phyloP scores from a whole-genome alignment of 306 rosid species.

The Nissolia schottii region DNA sequence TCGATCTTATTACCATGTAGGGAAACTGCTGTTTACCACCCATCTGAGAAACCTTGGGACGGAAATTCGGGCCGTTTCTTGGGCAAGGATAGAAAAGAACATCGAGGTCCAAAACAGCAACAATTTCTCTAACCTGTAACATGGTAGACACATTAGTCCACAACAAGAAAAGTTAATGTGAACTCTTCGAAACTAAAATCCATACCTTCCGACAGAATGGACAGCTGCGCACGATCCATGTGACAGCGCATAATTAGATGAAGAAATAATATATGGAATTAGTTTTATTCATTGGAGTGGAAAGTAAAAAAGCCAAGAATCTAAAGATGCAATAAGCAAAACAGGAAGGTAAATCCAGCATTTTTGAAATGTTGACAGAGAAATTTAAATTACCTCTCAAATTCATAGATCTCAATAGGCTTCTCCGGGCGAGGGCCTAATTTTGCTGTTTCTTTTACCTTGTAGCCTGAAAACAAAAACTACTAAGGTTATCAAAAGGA shows the following conservation, averaged over 20 bases:
- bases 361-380: neutral
- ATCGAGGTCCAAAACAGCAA: conserved; percentile 89
- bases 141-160: conserved; percentile 26
- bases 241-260: conserved; percentile 21
- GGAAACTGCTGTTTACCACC: conserved; percentile 97
- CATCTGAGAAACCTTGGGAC: conserved; percentile 74
- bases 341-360: neutral
- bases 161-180: neutral
- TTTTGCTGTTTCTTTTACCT: conserved; percentile 79
- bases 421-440: conserved; percentile 88
- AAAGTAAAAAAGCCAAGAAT: neutral
- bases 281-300: conserved; percentile 27
- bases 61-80: conserved; percentile 82
- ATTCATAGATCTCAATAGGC: conserved; percentile 92
- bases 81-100: conserved; percentile 95
- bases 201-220: conserved; percentile 98
- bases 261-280: conserved; percentile 25
- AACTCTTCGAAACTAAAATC: conserved; percentile 4
- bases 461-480: conserved; percentile 47
- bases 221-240: conserved; percentile 57
- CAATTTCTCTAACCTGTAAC: conserved; percentile 90
- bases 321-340: neutral
- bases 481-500: conserved; percentile 15
- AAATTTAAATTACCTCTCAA: conserved; percentile 65
- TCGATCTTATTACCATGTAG: conserved; percentile 76